Percentiles rank a stretch among this genome's conserved stretches.
Conservation (phyloP, 306 rosid genomes). For the Acacia crassicarpa region DNA sequence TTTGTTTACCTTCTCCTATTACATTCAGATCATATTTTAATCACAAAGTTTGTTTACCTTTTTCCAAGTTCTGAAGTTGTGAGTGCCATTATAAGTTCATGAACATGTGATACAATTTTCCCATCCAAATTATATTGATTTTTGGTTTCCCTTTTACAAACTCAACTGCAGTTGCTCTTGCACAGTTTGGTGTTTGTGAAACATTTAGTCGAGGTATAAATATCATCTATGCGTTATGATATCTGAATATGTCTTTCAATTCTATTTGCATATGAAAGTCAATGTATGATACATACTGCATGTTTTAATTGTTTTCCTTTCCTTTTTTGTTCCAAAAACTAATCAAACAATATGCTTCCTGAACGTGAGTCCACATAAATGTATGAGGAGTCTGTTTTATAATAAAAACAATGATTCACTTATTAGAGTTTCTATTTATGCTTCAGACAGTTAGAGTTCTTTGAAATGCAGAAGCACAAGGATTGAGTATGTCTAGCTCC, state of each 20-base stretch:
- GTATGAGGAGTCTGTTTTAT: conserved; percentile 91
- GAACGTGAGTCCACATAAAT: conserved; percentile 97
- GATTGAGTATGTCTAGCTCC: conserved; percentile 68
- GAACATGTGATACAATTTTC: too few relatives aligned
- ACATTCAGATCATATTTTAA: too few relatives aligned
- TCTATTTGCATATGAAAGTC: conserved; percentile 23
- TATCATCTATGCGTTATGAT: neutral
- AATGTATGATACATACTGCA: conserved; percentile 9
- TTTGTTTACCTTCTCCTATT: neutral
- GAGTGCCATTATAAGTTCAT: too few relatives aligned
- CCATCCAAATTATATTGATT: too few relatives aligned
- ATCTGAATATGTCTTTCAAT: neutral
- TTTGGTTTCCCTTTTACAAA: too few relatives aligned
- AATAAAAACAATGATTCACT: conserved; percentile 97
- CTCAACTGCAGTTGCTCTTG: conserved; percentile 41
- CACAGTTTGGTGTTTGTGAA: conserved; percentile 67
- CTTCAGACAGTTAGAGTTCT: conserved; percentile 96
- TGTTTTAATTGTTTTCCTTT: conserved; percentile 15
- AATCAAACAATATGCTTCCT: conserved; percentile 92
- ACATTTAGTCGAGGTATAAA: conserved; percentile 60
- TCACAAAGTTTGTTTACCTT: too few relatives aligned
- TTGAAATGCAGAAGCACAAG: conserved; percentile 98
- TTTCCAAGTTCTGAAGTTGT: too few relatives aligned
- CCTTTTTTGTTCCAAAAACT: conserved; percentile 64
- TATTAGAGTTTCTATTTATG: conserved; percentile 98